Evolutionary conservation across 1,139 yeast species (phyloP), one percentile per base, ranked within the genome.

Genomic region (Kodamaea sp.): DNA sequence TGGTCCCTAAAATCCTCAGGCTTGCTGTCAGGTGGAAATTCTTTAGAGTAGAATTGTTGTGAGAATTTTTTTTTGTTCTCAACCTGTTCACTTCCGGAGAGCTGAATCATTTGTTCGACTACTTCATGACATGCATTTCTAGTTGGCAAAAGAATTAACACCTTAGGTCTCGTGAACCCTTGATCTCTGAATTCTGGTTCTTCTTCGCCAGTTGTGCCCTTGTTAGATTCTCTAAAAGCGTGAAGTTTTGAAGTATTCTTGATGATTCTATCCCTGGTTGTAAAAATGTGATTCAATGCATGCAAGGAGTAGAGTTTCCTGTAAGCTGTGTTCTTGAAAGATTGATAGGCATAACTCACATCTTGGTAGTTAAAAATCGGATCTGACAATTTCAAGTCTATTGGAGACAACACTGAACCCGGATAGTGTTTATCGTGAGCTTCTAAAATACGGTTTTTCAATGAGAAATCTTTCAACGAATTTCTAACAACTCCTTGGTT

Each of bases 91-190:
- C 78, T 60, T 0, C 87, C 89, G 3, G 92, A 77, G 23, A 83
- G 62, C 24, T 70, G 64, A 23, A 83, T 78, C 26, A 92, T 51
- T 24, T 74, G 69, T 32, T 77, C 74, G n/a, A 90, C 78, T 14
- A 87, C 70, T 37, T 80, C 80, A 54, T 78, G 78, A 29, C 95
- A 88, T 3, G 85, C 69, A 46, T 89, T 77, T 53, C 96, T 75
- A 0, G 96, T 88, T 7, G 99, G 97, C 30, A 88, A 66, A 24
- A 92, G 61, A 5, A 92, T 78, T 37, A 92, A 66, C 2, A 84
- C 90, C 53, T 89, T 90, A 1, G 98, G 96, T 42, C 97, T 73
- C 0, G 97, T 90, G 54, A 89, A 94, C 11, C 98, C 97, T 59
- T 92, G 98, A 57, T 92, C 98, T 39, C 95, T 67, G 41, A 75